Conservation (phyloP, 352 stramenopile genomes). For the Thalassiosira hispida region DNA sequence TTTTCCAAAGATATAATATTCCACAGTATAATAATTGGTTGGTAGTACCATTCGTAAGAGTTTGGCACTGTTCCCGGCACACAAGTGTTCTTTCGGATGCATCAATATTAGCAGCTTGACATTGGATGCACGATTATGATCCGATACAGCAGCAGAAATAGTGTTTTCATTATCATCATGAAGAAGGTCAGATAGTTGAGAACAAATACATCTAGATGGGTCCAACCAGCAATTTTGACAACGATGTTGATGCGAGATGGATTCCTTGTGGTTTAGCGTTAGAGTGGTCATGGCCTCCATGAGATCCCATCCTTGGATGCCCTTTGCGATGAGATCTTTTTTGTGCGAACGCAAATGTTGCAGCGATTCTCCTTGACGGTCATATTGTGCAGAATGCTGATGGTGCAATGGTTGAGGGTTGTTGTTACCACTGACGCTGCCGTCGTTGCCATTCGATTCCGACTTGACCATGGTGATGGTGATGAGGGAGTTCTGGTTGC, state of each 20-base stretch:
- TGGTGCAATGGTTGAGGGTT: not conserved
- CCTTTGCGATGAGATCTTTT: slow-evolving; percentile 7
- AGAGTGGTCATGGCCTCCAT: slow-evolving; percentile 41
- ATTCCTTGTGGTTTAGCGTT: slow-evolving; percentile 28
- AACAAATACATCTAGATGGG: slow-evolving; percentile 20
- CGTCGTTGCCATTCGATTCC: not conserved
- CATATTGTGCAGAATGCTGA: slow-evolving; percentile 7
- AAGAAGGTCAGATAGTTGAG: slow-evolving; percentile 1
- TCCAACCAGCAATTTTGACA: slow-evolving; percentile 37
- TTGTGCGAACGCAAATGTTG: slow-evolving; percentile 6
- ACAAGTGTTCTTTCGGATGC: slow-evolving; percentile 49
- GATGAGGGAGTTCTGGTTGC: no score
- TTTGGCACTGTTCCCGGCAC: slow-evolving; percentile 44
- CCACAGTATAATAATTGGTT: not conserved
- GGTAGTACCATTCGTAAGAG: slow-evolving; percentile 28
- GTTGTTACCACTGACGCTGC: not conserved
- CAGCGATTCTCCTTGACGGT: slow-evolving; percentile 15
- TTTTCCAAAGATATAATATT: slow-evolving; percentile 45
- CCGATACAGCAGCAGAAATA: not conserved
- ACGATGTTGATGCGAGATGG: slow-evolving; percentile 18
- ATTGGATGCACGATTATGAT: not conserved
- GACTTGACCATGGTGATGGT: not conserved
- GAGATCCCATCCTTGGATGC: slow-evolving; percentile 28
- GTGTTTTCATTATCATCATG: not conserved
- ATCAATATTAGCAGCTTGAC: slow-evolving; percentile 46